Evolutionary conservation across 257 asterid species (phyloP), one percentile per base, ranked within the genome.

Genomic region (Asclepias syriaca): DNA sequence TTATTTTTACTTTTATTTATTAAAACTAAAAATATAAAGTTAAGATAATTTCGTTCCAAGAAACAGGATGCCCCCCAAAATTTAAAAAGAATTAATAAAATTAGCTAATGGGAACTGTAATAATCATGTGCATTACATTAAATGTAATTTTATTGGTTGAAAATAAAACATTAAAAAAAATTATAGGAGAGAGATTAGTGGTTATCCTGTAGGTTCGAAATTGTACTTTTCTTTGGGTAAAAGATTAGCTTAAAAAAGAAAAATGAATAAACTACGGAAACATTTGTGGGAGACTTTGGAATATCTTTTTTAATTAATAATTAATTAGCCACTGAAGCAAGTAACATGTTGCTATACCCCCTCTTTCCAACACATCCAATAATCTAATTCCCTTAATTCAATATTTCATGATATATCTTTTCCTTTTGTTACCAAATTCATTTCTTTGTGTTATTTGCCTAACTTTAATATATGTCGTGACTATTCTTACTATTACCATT

Each of bases 321-420:
- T 66, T 72, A 50, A 73, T 77, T 70, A 73, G 74, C 80, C 80
- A 78, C 75, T 63, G 66, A 68, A 74, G 81, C 80, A 82, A 71
- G 53, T 81, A 78, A 80, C 78, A 75, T 75, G 85, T 55, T 63
- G 19, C 51, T 53, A 69, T 21, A 8, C 43, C 70, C 81, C 3
- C 34, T 29, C 75, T 83, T 83, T 77, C 77, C 83, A 75, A 74
- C 83, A 70, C 80, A 74, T 15, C 73, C 66, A 64, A 46, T 64
- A 37, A 45, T 75, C 79, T 75, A 24, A 24, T 74, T 76, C 29
- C 69, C 24, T 21, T 53, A 55, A 74, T 75, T 81, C 63, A 34
- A 71, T 70, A 29, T 57, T 49, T 49, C 13, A 10, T 49, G 13
- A 3, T 51, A 16, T 29, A 29, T 29, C 32, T 29, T 29, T 29